Base-by-base conservation (phyloP, 1,284 basidiomycete species). In the Leccinum angustisporum region DNA sequence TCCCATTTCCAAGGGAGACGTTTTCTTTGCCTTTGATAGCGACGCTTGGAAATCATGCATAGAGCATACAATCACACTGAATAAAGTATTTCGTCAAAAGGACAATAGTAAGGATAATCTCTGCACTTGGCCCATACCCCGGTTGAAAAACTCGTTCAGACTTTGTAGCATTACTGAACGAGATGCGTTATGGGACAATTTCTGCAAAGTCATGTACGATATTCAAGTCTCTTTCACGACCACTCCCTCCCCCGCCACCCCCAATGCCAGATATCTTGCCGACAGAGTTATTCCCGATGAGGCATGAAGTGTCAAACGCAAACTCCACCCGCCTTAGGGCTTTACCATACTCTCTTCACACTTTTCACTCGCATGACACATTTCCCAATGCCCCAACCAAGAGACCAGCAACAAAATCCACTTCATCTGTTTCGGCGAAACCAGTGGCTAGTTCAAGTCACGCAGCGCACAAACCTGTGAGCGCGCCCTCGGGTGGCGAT, bases 1-100 rank as follows among this genome's bases (percentile, higher is more conserved):
- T 0, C 94, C 94, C 0, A 88, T 96, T 5, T 72, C 70, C 13
- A 73, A 78, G 53, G 69, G 65, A 31, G 65, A 65, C 1, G 71
- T 71, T 3, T 68, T 76, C 52, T 94, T 93, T 67, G 88, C 87
- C 1, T 95, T 96, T 69, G 91, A 95, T 70, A 88, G 90, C 13
- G 78, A 82, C 36, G 83, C 84, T 27, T 96, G 94, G 94, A 76
- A 80, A 14, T 75, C 80, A 25, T 86, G 85, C 43, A 86, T 95
- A 64, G 75, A 80, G 54, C 80, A 87, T 65, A 90, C 86, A 3
- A 82, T 94, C 64, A 90, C 86, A 57, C 79, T 96, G 5, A 88
- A 82, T 5, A 85, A 91, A 67, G 92, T 95, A 10, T 94, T 92
- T 65, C 76, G 83, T 18, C 84, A 85, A 67, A 84, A 80, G 56